Evolutionary conservation across 2,329 filamentous ascomycete species (phyloP).

Genomic region (Endocalyx cinctus): DNA sequence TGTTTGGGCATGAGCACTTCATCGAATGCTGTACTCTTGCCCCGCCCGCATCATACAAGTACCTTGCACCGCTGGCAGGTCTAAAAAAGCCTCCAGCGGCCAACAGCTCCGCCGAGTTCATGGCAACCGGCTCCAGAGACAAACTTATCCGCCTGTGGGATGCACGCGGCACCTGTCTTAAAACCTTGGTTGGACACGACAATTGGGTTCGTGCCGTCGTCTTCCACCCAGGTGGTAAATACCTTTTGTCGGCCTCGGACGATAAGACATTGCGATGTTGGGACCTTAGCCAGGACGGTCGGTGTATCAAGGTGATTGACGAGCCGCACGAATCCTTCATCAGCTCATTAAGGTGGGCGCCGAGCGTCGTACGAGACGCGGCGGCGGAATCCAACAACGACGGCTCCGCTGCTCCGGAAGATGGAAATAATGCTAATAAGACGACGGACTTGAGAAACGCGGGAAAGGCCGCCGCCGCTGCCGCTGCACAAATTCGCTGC

Average conservation of each 20-base stretch:
- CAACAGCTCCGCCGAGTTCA: slow-evolving; percentile 75
- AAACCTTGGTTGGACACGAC: slow-evolving; percentile 81
- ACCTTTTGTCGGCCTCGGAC: slow-evolving; percentile 78
- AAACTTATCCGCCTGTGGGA: slow-evolving; percentile 92
- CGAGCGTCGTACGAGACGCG: slow-evolving; percentile 62
- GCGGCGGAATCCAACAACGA: no score
- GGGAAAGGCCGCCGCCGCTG: no score
- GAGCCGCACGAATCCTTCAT: slow-evolving; percentile 83
- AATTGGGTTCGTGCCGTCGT: slow-evolving; percentile 87
- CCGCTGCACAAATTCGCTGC: no score
- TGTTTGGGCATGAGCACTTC: slow-evolving; percentile 82
- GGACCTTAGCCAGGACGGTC: slow-evolving; percentile 87
- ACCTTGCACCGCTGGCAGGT: slow-evolving; percentile 73
- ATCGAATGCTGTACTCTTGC: slow-evolving; percentile 86
- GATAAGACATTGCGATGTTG: slow-evolving; percentile 92
- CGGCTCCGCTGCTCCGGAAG: no score
- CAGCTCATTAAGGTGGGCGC: slow-evolving; percentile 83
- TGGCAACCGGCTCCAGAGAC: slow-evolving; percentile 84
- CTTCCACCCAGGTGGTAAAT: slow-evolving; percentile 91
- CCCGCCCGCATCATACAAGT: slow-evolving; percentile 70
- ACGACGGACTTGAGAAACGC: no score
- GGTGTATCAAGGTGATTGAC: slow-evolving; percentile 76
- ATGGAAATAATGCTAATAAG: no score
- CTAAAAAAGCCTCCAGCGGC: slow-evolving; percentile 75
- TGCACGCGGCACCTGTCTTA: slow-evolving; percentile 75